These are phyloP conservation scores for Dactylonectria macrodidyma DNA, from an alignment of 2,329 filamentous ascomycete genomes.

Conservation along the genomic window DNA sequence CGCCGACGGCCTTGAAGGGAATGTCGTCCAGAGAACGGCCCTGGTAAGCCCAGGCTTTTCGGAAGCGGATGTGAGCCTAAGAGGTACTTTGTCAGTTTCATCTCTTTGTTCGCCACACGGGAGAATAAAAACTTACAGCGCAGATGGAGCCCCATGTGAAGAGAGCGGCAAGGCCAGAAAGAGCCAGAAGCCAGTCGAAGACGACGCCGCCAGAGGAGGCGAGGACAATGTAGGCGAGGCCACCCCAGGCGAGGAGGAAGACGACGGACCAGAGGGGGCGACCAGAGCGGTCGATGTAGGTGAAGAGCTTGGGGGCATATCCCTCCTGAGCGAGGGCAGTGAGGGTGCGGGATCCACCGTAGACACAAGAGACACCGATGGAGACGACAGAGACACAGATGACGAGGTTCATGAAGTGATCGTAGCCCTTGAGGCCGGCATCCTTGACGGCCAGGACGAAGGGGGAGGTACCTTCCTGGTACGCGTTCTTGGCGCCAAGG, in stretches of 20 bases:
- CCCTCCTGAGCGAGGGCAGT: conserved; percentile 69
- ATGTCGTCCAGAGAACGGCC: conserved; percentile 76
- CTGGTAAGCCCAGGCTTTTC: conserved; percentile 70
- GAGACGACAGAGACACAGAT: conserved; percentile 69
- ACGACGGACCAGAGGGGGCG: conserved; percentile 65
- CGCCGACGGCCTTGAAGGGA: conserved; percentile 72
- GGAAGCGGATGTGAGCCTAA: conserved; percentile 74
- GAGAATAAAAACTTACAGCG: conserved; percentile 55
- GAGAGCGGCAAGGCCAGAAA: conserved; percentile 74
- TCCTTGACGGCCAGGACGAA: conserved; percentile 66
- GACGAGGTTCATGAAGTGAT: conserved; percentile 68
- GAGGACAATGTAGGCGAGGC: conserved; percentile 63
- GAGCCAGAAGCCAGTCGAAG: conserved; percentile 76
- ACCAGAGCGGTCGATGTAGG: conserved; percentile 68
- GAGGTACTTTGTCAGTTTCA: background rate
- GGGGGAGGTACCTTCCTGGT: conserved; percentile 59
- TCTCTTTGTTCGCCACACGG: accelerated
- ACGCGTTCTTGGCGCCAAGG: conserved; percentile 51
- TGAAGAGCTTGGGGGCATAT: conserved; percentile 68
- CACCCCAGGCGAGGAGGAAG: conserved; percentile 62
- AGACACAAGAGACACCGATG: conserved; percentile 68
- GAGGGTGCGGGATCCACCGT: conserved; percentile 69
- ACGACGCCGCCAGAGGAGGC: conserved; percentile 63
- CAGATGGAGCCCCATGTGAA: conserved; percentile 79
- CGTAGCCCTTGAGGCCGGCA: conserved; percentile 62